Evolutionary conservation across 2,329 filamentous ascomycete species (phyloP), one percentile per base, ranked within the genome.

Genomic region (Fusarium pseudograminearum): DNA sequence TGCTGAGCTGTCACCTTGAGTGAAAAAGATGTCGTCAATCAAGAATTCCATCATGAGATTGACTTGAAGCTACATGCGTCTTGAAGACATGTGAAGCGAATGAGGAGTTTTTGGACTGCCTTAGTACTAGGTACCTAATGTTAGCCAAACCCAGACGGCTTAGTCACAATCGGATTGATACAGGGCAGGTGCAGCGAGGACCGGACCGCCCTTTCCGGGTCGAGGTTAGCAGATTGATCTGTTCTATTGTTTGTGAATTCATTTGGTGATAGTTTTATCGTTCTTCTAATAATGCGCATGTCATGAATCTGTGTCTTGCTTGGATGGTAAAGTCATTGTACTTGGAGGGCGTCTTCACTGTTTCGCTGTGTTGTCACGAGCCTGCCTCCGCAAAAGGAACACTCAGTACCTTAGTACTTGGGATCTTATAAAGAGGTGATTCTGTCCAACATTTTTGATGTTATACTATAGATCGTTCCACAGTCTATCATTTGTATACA

Each of bases 11-110:
- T 74, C 53, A 16, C 42, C 54, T 11, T 51, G 62, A 1, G 73
- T 70, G 59, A 73, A 70, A 6, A 75, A 16, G 2, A 75, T 40
- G 22, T 76, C 72, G 38, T 76, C 69, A 6, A 75, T 60, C 2
- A 71, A 73, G 22, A 74, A 45, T 10, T 75, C 73, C 65, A 73
- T 71, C 1, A 2, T 30, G 18, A 15, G 16, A 42, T 30, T 53
- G 52, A 51, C 12, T 2, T 28, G n/a, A 40, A 7, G 33, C 22
- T 34, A 18, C 11, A 5, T 14, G 7, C 46, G 28, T 30, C 24
- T 41, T 8, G 44, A 36, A 22, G 45, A 48, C 47, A 33, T 15
- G 16, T 11, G 16, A 30, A 30, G 28, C 28, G 11, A 30, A 30
- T 30, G 28, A 30, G 28, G 28, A 30, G 28, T 30, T 30, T 30